Evolutionary conservation across 192 early-diverging fungal species (phyloP).

Genomic region (Linnemannia zychae): DNA sequence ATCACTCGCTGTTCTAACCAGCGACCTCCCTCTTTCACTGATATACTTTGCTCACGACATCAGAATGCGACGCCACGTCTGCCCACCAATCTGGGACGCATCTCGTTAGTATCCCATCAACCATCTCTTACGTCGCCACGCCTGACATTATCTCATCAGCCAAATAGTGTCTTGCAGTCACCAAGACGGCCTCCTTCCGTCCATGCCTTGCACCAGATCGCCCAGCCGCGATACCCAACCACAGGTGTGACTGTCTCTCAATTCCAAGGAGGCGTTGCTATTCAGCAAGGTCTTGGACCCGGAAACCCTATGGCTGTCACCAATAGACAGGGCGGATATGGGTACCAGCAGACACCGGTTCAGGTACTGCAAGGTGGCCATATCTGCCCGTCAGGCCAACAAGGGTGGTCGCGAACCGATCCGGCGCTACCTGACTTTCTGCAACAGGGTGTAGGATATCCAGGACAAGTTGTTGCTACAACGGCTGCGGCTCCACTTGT

Average conservation of each 20-base stretch:
- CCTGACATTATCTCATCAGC: background rate
- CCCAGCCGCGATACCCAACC: background rate
- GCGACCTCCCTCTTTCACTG: background rate
- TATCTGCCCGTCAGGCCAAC: background rate
- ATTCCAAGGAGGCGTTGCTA: background rate
- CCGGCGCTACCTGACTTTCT: background rate
- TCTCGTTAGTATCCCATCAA: conserved; percentile 12
- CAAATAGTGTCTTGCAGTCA: background rate
- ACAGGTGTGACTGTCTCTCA: background rate
- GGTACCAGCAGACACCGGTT: background rate
- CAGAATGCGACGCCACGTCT: background rate
- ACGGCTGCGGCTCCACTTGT: too few relatives aligned
- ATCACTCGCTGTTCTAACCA: background rate
- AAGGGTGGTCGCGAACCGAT: background rate
- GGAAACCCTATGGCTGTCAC: background rate
- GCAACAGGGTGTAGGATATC: background rate
- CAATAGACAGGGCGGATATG: background rate
- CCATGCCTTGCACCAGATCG: background rate
- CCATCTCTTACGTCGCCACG: background rate
- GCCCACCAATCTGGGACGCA: background rate
- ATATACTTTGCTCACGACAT: background rate
- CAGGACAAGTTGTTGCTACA: background rate
- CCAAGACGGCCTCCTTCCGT: background rate
- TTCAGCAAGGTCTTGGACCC: background rate
- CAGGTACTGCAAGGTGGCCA: background rate